A percentile compares a stretch with the other conserved stretches of the same genome.
Conservation (phyloP, 495 filamentous ascomycete species). For the Eremomyces bilateralis region DNA sequence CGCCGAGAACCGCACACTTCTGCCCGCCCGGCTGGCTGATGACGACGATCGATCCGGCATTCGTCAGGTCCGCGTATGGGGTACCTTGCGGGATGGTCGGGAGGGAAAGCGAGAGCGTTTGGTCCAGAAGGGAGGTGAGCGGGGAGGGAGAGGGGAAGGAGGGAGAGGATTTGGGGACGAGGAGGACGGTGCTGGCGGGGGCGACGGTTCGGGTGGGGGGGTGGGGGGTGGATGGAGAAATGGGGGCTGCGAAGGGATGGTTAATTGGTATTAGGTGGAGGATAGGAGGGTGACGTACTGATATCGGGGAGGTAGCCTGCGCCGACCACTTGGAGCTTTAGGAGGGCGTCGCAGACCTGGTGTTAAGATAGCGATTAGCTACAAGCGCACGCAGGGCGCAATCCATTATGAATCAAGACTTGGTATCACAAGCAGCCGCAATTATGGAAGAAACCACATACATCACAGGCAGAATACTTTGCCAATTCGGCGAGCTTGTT, state of each 20-base stretch:
- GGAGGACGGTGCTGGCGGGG: conserved; percentile 41
- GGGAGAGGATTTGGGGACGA: conserved; percentile 26
- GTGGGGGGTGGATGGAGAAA: conserved; percentile 3
- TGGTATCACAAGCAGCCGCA: neutral
- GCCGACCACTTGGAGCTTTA: conserved; percentile 15
- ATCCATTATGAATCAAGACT: neutral
- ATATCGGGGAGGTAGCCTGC: conserved; percentile 37
- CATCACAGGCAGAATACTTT: conserved; percentile 40
- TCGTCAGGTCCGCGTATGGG: conserved; percentile 38
- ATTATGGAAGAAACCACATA: conserved; percentile 4
- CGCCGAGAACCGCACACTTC: conserved; percentile 41
- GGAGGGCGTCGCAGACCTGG: conserved; percentile 17
- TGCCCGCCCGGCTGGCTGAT: conserved; percentile 36
- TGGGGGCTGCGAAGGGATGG: conserved; percentile 2
- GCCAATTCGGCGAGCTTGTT: conserved; percentile 5
- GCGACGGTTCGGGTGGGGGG: conserved; percentile 27
- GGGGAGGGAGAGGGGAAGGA: conserved; percentile 12
- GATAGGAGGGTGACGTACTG: conserved; percentile 17
- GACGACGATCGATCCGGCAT: conserved; percentile 31
- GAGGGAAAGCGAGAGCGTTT: conserved; percentile 12
- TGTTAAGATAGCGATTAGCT: neutral
- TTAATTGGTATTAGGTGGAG: neutral
- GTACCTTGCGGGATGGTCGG: conserved; percentile 23
- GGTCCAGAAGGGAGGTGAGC: conserved; percentile 9
- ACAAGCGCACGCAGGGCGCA: neutral